Base-by-base conservation (phyloP, 2,329 filamentous ascomycete species). In the Herpotrichia juniperi region DNA sequence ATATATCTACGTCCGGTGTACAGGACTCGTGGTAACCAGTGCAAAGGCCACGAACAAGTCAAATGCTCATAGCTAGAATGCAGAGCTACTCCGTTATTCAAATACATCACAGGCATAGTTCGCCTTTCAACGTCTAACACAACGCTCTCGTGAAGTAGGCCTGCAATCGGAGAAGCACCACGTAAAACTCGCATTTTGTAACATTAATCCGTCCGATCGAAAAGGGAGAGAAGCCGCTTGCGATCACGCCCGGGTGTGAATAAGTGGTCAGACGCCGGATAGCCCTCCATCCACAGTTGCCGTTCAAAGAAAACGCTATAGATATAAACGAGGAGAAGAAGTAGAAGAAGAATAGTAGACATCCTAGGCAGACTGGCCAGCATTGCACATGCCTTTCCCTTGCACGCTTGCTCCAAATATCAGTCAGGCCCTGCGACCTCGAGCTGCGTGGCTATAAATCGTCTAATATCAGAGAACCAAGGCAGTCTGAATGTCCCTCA, bases 291-390 rank as follows among this genome's bases (percentile, higher is more conserved):
- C 47, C 10, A 9, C 46, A 34, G 56, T 60, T 64, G 56, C 61
- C 56, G 46, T 50, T 52, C 51, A 56, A 30, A 37, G 46, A 53
- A 59, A 68, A 58, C 61, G 62, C 65, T 64, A 59, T 56, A 61
- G 62, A 64, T 68, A 59, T 66, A 46, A 62, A 67, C 25, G 42
- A 53, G 37, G 25, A 40, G 21, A 40, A 40, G 37, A 40, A 40
- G 11, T 24, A n/a, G 37, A 40, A 40, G 21, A 40, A 40, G 37
- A 40, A 40, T 24, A 40, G 21, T 40, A 8, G 12, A 4, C 25
- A n/a, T 40, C 21, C 12, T 14, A n/a, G 37, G 12, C 37, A 6
- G 37, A 21, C 21, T 40, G 37, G 37, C 37, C 19, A 24, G 37
- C 37, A 40, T 12, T 40, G 6, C 5, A 40, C 37, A 22, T 17